Conservation (phyloP, 1,284 basidiomycete species). For the Phenoliferia sp. region DNA sequence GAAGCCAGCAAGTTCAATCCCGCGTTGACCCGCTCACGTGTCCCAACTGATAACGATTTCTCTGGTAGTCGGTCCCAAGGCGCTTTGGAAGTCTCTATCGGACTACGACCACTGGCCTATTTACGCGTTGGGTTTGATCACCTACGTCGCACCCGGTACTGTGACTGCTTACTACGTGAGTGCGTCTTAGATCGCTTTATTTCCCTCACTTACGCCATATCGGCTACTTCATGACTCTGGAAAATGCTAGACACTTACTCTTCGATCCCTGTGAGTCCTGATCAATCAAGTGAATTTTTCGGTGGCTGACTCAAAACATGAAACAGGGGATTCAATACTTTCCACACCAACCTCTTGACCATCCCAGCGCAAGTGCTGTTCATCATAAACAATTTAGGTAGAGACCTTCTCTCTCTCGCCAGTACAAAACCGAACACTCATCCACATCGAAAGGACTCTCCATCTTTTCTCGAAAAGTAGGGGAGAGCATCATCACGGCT, state of each 20-base stretch:
- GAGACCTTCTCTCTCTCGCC: not conserved
- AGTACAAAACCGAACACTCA: not conserved
- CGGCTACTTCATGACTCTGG: not conserved
- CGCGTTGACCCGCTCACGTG: slow-evolving; percentile 3
- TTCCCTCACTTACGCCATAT: not conserved
- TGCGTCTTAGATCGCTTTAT: not conserved
- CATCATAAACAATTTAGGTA: slow-evolving; percentile 36
- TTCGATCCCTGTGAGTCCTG: slow-evolving; percentile 17
- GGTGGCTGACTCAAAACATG: not conserved
- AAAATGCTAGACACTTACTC: not conserved
- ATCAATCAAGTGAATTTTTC: not conserved
- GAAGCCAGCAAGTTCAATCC: slow-evolving; percentile 34
- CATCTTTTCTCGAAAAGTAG: slow-evolving; percentile 35
- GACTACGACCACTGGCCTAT: slow-evolving; percentile 46
- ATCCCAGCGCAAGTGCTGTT: slow-evolving; percentile 40
- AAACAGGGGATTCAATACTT: slow-evolving; percentile 39
- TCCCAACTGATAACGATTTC: not conserved
- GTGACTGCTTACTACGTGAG: slow-evolving; percentile 37
- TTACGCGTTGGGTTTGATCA: slow-evolving; percentile 40
- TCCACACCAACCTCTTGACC: slow-evolving; percentile 44
- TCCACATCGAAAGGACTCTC: slow-evolving; percentile 12
- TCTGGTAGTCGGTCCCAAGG: slow-evolving; percentile 26
- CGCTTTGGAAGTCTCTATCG: slow-evolving; percentile 35
- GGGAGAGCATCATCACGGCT: slow-evolving; percentile 30
- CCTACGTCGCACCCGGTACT: slow-evolving; percentile 36